Base-by-base conservation (phyloP, 2,329 filamentous ascomycete species). In the Cladobotryum mycophilum region DNA sequence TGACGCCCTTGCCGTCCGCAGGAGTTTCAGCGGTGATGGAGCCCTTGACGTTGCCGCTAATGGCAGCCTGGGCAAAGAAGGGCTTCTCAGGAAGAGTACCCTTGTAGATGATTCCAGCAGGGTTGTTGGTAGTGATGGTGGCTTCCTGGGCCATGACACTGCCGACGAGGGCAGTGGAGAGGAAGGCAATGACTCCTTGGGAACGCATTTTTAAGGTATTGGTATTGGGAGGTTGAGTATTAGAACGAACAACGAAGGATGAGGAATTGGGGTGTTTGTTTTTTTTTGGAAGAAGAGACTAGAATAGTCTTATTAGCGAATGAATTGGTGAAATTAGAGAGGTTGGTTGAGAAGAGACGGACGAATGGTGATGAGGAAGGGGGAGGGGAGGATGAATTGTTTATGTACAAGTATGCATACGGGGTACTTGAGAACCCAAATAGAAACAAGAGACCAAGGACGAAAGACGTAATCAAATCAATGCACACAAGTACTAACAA, bases 31-130 rank as follows among this genome's bases (percentile, higher is more conserved):
- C 77, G 13, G 66, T 67, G 58, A 86, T 67, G 34, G 59, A 71
- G 14, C 82, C 78, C 58, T 78, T 72, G 50, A 85, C 68, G 45
- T 81, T 80, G 57, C 78, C 78, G 5, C 67, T 62, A 41, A 75
- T 68, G 51, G 63, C 73, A 3, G 73, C 69, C 1, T 65, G 61
- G 52, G 74, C 71, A 63, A 76, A 80, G 67, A 79, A 79, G 4
- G 73, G 65, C 22, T 74, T 62, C 2, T 75, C 65, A 14, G 81
- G 80, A 5, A 88, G 73, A 2, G 64, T 69, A 15, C 81, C 85
- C 48, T 73, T 67, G 67, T 81, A 86, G 33, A 70, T 63, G 25
- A 72, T 66, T 34, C 76, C 76, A 4, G 64, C 52, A 2, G 82
- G 78, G 68, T 88, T 88, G 67, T 77, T 70, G 14, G 62, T 66